phyloP scores from a whole-genome alignment of 1,284 basidiomycete genomes.

The Trichosporon sp. region DNA sequence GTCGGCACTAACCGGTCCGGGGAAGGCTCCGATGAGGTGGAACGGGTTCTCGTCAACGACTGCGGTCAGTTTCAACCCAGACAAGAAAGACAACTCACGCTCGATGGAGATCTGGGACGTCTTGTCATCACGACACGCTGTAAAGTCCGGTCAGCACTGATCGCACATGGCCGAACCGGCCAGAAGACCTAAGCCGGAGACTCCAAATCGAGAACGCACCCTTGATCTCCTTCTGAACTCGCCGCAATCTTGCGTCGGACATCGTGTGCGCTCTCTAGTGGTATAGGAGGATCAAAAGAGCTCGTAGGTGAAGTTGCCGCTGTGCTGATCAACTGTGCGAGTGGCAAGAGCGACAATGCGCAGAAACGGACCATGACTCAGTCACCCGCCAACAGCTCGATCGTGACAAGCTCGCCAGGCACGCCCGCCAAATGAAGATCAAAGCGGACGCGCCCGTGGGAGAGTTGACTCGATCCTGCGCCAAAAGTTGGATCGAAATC shows the following conservation, averaged over 20 bases:
- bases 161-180: not conserved
- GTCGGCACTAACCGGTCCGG: conserved; percentile 64
- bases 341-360: not conserved
- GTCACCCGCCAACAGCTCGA: not conserved
- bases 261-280: conserved; percentile 28
- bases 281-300: not conserved
- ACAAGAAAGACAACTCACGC: conserved; percentile 26
- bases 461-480: not conserved
- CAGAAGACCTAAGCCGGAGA: not conserved
- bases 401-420: not conserved
- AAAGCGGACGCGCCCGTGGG: not conserved
- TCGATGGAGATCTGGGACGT: conserved; percentile 76
- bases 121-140: conserved; percentile 58
- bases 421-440: not conserved
- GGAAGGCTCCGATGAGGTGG: conserved; percentile 81
- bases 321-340: not conserved
- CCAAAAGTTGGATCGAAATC: not conserved
- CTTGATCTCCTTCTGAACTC: conserved; percentile 86
- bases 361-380: not conserved
- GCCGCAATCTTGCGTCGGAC: conserved; percentile 73
- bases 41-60: conserved; percentile 81
- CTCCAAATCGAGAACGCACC: conserved; percentile 50
- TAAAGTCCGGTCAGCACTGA: not conserved
- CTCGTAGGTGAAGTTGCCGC: not conserved
- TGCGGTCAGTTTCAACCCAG: conserved; percentile 8